A percentile compares a stretch with the other conserved stretches of the same genome.
Conservation (phyloP, 2,329 filamentous ascomycete genomes). For the Fusarium humuli region DNA sequence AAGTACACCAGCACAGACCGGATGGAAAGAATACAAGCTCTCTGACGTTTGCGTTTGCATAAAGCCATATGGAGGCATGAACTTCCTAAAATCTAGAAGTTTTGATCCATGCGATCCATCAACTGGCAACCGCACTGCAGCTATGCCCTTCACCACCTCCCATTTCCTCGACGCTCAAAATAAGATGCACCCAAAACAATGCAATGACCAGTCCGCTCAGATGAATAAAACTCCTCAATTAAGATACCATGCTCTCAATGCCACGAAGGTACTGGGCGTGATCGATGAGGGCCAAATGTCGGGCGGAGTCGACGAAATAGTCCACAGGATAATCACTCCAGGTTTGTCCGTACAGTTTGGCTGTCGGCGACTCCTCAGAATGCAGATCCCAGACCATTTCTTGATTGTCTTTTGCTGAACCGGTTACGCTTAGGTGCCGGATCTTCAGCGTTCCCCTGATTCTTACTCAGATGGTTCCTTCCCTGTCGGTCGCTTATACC, state of each 20-base stretch:
- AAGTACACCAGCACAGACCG: constrained; percentile 1
- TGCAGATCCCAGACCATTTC: constrained; percentile 90
- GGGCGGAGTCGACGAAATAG: constrained; percentile 29
- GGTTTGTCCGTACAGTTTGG: constrained; percentile 24
- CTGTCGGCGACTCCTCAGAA: constrained; percentile 65
- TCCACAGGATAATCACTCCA: constrained; percentile 15
- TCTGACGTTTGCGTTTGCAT: neutral
- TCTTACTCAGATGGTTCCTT: constrained; percentile 70
- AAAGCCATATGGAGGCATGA: neutral
- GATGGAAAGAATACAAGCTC: neutral
- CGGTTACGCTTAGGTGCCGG: constrained; percentile 67
- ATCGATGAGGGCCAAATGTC: constrained; percentile 41
- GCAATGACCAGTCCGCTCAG: constrained; percentile 36
- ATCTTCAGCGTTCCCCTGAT: constrained; percentile 67
- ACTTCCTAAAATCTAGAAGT: constrained; percentile 18
- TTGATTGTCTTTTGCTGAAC: constrained; percentile 94
- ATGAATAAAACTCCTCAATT: constrained; percentile 47
- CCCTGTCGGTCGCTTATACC: constrained; percentile 63
- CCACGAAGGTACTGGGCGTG: constrained; percentile 45
- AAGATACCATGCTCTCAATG: constrained; percentile 52
- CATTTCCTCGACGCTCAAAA: constrained; percentile 35
- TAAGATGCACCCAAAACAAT: constrained; percentile 44
- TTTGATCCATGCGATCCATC: constrained; percentile 7
- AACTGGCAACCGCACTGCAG: neutral
- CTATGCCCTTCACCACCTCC: constrained; percentile 15